Conservation (phyloP, 192 early-diverging fungal genomes). For the Coemansia sp. region DNA sequence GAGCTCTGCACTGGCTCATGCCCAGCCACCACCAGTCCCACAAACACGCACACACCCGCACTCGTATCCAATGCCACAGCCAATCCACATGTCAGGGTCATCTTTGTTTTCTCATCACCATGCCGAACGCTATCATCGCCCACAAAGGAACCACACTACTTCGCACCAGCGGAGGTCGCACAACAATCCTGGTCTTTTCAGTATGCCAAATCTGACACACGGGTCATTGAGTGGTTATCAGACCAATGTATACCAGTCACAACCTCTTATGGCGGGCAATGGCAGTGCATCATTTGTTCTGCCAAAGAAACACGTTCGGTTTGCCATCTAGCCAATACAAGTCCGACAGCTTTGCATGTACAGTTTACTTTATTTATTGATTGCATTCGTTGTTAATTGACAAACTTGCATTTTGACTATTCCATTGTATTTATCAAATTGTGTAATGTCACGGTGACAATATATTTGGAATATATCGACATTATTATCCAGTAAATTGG, state of each 20-base stretch:
- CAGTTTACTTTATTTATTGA: too few species aligned
- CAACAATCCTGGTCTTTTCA: constrained; percentile 10
- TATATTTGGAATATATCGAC: too few species aligned
- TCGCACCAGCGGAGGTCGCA: constrained; percentile 11
- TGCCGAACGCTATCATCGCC: neutral
- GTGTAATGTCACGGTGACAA: too few species aligned
- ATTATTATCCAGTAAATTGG: too few species aligned
- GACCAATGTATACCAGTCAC: constrained; percentile 7
- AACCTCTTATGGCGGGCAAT: constrained; percentile 6
- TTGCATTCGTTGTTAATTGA: too few species aligned
- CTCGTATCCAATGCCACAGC: constrained; percentile 1
- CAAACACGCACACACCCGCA: neutral
- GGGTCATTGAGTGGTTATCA: neutral
- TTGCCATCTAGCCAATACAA: constrained; percentile 9
- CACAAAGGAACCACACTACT: neutral
- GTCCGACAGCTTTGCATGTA: too few species aligned
- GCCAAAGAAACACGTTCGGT: constrained; percentile 42
- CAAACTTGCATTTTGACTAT: too few species aligned
- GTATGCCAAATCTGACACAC: constrained; percentile 4
- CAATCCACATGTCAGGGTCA: neutral
- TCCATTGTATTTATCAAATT: too few species aligned
- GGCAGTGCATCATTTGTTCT: neutral
- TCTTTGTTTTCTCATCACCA: neutral
- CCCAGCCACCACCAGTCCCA: neutral
- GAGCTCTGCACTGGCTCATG: neutral